phyloP scores from a whole-genome alignment of 2,329 filamentous ascomycete species.

The Fusarium tupiense region DNA sequence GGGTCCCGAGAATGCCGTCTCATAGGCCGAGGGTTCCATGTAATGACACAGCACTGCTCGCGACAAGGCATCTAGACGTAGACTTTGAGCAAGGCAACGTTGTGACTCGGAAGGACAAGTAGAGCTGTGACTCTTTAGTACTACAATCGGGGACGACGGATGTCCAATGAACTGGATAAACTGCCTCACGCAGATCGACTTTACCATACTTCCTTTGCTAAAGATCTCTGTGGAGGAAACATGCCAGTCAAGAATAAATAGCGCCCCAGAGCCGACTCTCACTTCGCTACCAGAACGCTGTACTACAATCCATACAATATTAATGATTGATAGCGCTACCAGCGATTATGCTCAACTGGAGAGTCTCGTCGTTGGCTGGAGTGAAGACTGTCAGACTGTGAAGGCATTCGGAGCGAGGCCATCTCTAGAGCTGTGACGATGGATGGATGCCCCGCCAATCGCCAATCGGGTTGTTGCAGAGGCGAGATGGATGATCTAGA shows the following conservation, averaged over 20 bases:
- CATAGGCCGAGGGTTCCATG: background rate
- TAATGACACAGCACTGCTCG: background rate
- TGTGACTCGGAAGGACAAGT: background rate
- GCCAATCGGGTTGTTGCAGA: background rate
- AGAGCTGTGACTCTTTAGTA: background rate
- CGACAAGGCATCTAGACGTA: no score
- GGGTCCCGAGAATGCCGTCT: background rate
- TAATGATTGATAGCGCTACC: no score
- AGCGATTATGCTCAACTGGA: background rate
- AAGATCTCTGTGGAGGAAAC: background rate
- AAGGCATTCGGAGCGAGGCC: background rate
- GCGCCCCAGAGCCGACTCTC: no score
- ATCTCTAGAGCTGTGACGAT: background rate
- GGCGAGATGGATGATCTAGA: background rate
- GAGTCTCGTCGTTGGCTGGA: fast-evolving
- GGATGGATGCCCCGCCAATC: background rate
- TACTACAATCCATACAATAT: background rate
- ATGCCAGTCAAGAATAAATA: background rate
- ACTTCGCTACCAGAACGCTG: background rate
- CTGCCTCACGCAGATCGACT: background rate
- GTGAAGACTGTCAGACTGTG: background rate
- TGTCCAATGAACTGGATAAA: background rate
- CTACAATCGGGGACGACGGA: no score
- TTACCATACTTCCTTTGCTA: no score
- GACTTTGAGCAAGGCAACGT: background rate